Evolutionary conservation across 257 asterid species (phyloP).

Genomic region (Solanum dulcamara): DNA sequence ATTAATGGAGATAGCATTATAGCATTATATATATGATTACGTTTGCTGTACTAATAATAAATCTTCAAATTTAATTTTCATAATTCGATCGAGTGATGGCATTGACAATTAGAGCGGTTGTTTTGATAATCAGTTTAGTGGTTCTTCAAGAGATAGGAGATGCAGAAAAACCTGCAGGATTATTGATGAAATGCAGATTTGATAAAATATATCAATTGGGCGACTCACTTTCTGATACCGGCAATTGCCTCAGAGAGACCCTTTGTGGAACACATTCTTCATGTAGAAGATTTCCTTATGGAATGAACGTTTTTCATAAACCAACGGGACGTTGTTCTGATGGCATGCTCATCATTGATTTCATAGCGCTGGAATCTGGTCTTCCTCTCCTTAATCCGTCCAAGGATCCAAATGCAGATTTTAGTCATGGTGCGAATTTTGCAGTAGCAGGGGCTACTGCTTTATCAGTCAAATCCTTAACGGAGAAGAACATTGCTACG

Average conservation of each 20-base stretch:
- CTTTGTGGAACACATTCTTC: not conserved
- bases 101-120: not conserved
- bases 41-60: not conserved
- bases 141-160: not conserved
- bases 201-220: slow-evolving; percentile 12
- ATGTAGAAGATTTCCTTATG: slow-evolving; percentile 8
- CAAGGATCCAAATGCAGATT: not conserved
- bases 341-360: slow-evolving; percentile 8
- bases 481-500: not conserved
- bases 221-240: slow-evolving; percentile 15
- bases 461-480: not conserved
- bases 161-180: not conserved
- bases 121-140: not conserved
- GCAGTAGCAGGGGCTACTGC: slow-evolving; percentile 18
- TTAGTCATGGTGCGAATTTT: slow-evolving; percentile 10
- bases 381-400: slow-evolving; percentile 5
- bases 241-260: slow-evolving; percentile 8
- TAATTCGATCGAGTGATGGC: not conserved
- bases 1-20: not conserved
- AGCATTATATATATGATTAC: not conserved
- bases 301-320: not conserved
- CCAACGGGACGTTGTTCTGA: slow-evolving; percentile 8
- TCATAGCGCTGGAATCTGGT: slow-evolving; percentile 7
- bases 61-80: not conserved
- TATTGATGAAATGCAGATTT: not conserved